phyloP scores from a whole-genome alignment of 306 rosid genomes.

The Prunus kanzakura region DNA sequence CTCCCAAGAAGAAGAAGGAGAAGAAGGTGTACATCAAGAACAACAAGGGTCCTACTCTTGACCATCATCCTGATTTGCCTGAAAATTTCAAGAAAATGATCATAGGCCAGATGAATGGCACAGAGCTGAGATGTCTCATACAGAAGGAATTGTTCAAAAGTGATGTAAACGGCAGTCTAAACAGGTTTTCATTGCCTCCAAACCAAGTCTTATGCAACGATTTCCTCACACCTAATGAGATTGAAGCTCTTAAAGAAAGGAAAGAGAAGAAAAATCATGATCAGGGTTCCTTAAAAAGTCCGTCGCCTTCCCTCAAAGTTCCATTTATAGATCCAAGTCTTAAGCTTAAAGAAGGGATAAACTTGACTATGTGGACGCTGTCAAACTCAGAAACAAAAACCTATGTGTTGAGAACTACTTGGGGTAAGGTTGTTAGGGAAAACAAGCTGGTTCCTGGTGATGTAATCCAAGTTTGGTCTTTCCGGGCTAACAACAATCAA shows the following conservation, averaged over 20 bases:
- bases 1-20: background rate
- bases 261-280: background rate
- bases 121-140: background rate
- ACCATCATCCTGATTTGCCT: background rate
- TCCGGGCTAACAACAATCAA: background rate
- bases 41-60: background rate
- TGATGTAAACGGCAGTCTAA: background rate
- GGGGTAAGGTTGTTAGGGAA: background rate
- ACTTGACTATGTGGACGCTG: background rate
- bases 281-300: background rate
- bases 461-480: slow-evolving; percentile 8
- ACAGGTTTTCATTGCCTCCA: background rate
- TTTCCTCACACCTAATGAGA: background rate
- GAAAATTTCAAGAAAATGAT: background rate
- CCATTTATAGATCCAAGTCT: background rate
- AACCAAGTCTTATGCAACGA: background rate
- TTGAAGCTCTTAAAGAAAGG: background rate
- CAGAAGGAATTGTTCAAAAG: background rate
- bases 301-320: background rate
- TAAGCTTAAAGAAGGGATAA: background rate
- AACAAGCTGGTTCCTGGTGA: background rate
- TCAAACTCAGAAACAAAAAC: background rate
- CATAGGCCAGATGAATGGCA: background rate
- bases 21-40: background rate
- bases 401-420: background rate